Conservation (phyloP, 179 eudicot genomes). For the Monotropa hypopitys region DNA sequence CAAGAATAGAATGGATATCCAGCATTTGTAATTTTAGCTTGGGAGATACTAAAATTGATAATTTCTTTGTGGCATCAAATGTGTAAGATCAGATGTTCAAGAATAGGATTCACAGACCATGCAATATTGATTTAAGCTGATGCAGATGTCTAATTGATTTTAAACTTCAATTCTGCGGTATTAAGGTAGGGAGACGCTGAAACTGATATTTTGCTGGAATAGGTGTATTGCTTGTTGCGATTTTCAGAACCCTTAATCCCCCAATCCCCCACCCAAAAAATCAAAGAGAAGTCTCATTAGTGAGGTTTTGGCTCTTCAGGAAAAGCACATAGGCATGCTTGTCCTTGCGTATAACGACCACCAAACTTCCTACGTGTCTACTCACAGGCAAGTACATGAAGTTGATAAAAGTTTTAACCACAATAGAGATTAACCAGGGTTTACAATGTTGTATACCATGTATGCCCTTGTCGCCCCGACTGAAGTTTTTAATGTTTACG, state of each 20-base stretch:
- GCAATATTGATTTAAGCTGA: background rate
- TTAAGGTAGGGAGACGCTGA: background rate
- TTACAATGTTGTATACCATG: background rate
- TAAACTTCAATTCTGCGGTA: background rate
- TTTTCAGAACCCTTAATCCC: background rate
- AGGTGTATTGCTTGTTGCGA: background rate
- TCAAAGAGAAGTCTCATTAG: background rate
- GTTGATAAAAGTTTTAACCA: background rate
- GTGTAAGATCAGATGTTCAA: background rate
- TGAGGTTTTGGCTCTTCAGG: background rate
- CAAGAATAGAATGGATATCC: background rate
- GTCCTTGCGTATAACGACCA: background rate
- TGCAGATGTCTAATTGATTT: background rate
- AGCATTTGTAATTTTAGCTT: background rate
- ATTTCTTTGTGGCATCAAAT: background rate
- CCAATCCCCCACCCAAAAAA: background rate
- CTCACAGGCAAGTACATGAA: background rate
- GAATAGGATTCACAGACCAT: constrained; percentile 1
- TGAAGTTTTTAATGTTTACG: no score
- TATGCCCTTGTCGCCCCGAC: no score
- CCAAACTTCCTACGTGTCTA: background rate
- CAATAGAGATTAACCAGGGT: background rate
- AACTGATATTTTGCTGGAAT: background rate
- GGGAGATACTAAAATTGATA: background rate
- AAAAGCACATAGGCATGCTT: background rate